Evolutionary conservation across 2,329 filamentous ascomycete species (phyloP).

Genomic region (Claviceps arundinis): DNA sequence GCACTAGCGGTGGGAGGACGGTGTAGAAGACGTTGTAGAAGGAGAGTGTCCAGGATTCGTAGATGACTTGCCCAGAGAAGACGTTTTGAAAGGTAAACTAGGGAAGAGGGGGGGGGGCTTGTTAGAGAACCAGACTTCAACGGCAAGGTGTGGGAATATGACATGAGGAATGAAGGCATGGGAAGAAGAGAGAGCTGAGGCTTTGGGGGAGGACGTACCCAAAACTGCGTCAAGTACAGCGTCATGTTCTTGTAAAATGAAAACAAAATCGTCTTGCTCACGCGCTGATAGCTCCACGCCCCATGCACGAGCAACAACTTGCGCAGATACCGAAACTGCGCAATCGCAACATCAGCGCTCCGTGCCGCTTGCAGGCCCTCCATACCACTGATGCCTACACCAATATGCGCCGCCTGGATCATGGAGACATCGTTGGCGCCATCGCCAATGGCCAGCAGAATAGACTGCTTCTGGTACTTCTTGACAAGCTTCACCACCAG

Average conservation of each 20-base stretch:
- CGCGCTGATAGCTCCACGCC: conserved; percentile 92
- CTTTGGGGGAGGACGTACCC: conserved; percentile 43
- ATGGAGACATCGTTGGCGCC: conserved; percentile 99
- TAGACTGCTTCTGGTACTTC: conserved; percentile 73
- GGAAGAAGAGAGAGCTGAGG: background rate
- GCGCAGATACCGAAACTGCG: conserved; percentile 85
- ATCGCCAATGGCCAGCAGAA: conserved; percentile 90
- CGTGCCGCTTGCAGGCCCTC: conserved; percentile 94
- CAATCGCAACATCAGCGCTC: conserved; percentile 91
- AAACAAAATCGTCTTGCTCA: conserved; percentile 94
- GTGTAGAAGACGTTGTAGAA: conserved; percentile 99
- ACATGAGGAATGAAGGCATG: background rate
- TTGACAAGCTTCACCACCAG: conserved; percentile 97
- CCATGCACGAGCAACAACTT: conserved; percentile 93
- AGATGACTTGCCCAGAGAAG: conserved; percentile 95
- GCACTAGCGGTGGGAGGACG: conserved; percentile 78
- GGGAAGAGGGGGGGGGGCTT: background rate
- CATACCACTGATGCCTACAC: conserved; percentile 90
- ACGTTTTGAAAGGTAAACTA: conserved; percentile 96
- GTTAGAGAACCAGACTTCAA: background rate
- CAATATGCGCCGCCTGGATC: conserved; percentile 98
- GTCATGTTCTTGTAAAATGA: conserved; percentile 99
- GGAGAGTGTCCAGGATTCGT: conserved; percentile 97
- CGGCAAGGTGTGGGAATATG: too few species aligned
- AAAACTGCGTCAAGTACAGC: conserved; percentile 98